Base-by-base conservation (phyloP, 2,329 filamentous ascomycete genomes). In the Aspergillus pseudoterreus region DNA sequence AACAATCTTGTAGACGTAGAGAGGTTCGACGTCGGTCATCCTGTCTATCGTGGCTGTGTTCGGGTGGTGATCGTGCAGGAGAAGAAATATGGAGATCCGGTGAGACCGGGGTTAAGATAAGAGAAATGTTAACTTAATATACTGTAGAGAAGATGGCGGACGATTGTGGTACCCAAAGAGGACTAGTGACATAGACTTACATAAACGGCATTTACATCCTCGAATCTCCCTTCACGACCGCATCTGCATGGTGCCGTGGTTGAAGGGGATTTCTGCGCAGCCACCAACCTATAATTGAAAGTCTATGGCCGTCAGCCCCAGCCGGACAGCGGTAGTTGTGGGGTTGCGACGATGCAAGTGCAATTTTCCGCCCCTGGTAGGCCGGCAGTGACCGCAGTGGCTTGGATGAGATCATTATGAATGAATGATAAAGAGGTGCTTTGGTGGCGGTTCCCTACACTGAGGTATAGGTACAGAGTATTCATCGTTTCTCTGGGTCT, bases 1-100 rank as follows among this genome's bases (percentile, higher is more conserved):
- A 8, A 71, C 51, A 42, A 73, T 63, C 52, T 73, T 73, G 57
- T 73, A 73, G 39, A 72, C 50, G 49, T 66, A 73, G 21, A 56
- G 55, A 24, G 68, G 68, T 17, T 64, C 52, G n/a, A 52, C 21
- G 42, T 59, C 50, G 2, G 57, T 45, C 62, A 65, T 64, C 50
- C 45, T 59, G 9, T 4, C 17, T 15, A 11, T 43, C 27, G 14
- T 17, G 22, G 12, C 17, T 45, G 12, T 38, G 33, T 42, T 24
- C 22, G 38, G 30, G 22, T 14, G 6, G 19, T 8, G 51, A 30
- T 14, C 6, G 1, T 33, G 8, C 22, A 22, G 11, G 17, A 35
- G 4, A 12, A 33, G 12, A 21, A 19, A 10, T 61, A n/a, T 21
- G 53, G 24, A 43, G 45, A 6, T n/a, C 10, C 36, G 17, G 36